Evolutionary conservation across 169 alveolate genomes (phyloP), one percentile per base, ranked within the genome.

Genomic region (Eimeria acervulina): DNA sequence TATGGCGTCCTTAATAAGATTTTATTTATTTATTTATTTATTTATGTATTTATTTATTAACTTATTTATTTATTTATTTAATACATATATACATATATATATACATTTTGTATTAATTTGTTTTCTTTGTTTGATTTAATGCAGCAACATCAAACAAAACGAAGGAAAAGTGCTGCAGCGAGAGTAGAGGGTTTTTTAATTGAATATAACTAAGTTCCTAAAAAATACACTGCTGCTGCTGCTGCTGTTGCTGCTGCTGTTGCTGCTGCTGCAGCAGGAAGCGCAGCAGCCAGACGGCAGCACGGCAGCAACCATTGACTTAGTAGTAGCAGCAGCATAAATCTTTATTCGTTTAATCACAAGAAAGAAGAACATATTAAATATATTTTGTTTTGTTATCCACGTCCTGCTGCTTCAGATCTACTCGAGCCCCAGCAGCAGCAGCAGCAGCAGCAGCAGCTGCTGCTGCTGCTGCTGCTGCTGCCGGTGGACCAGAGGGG

Each of bases 241-340:
- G 55, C 12, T 47, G 55, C 55, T 47, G 55, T 12, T 47, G 55
- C 55, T 47, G 55, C 55, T 47, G 55, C 55, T 47, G 55, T 47
- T 72, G 40, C 84, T 72, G 89, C 89, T 78, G 89, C 89, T 78
- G 55, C 38, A 38, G 66, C 89, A n/a, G n/a, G n/a, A n/a, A n/a
- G n/a, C n/a, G n/a, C n/a, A n/a, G n/a, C n/a, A n/a, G n/a, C n/a
- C 42, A 31, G 40, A 31, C 12, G 44, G n/a, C 42, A 12, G 42
- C 36, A 31, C 42, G 42, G 42, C 19, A 38, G 23, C 33, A 21
- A 31, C 21, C 1, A 5, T 23, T 31, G 80, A 31, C 28, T 19
- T 1, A 68, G 36, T 38, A 31, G 80, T 23, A n/a, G 44, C 80
- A n/a, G 80, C 80, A 68, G 80, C 6, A 61, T 61, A 21, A 61